These are phyloP conservation scores for Skeletonema costatum DNA, from an alignment of 108 stramenopile genomes.

Conservation along the genomic window DNA sequence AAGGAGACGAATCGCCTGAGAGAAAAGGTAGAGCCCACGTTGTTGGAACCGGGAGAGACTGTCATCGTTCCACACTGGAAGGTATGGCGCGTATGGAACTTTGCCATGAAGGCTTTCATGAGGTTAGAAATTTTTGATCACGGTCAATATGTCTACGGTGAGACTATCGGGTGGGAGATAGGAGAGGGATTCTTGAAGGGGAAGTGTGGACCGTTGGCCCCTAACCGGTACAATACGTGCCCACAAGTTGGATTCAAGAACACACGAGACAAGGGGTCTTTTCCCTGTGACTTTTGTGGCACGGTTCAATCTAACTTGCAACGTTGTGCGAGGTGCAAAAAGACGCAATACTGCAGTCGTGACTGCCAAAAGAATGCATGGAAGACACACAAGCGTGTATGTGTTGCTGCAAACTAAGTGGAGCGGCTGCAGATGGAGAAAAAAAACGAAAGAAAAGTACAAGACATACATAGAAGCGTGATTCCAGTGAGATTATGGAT, in stretches of 20 bases:
- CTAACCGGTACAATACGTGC: not conserved
- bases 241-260: not conserved
- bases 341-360: not conserved
- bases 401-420: no score
- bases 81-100: constrained; percentile 6
- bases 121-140: not conserved
- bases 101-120: constrained; percentile 3
- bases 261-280: not conserved
- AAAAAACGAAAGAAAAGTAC: no score
- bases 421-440: no score
- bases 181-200: not conserved
- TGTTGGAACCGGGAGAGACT: not conserved
- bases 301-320: not conserved
- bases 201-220: not conserved
- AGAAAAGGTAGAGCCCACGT: not conserved
- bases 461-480: no score
- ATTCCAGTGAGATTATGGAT: no score
- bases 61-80: constrained; percentile 21
- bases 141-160: constrained; percentile 8
- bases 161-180: constrained; percentile 8
- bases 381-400: not conserved
- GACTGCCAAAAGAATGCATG: not conserved
- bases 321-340: constrained; percentile 1
- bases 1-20: not conserved
- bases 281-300: not conserved